Conservation (phyloP, 108 stramenopile genomes). For the Schizochytrium sp. region DNA sequence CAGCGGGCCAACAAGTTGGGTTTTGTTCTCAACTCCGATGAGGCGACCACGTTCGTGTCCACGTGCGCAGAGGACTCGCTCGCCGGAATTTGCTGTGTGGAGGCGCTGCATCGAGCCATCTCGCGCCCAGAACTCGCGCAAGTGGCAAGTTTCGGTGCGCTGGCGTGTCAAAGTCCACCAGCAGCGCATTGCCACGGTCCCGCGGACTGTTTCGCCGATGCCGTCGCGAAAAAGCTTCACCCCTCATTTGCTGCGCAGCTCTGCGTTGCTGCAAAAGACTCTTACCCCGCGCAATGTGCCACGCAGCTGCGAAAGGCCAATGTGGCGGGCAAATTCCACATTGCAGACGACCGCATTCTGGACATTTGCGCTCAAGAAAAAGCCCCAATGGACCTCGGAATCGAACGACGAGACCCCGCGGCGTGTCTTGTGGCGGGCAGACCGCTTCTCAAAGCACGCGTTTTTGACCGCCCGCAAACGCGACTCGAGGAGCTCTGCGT, state of each 20-base stretch:
- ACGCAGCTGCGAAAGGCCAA: neutral
- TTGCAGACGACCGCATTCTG: neutral
- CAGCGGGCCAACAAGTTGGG: neutral
- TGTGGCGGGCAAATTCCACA: neutral
- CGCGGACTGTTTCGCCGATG: neutral
- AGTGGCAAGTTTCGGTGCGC: neutral
- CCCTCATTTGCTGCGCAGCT: neutral
- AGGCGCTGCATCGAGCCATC: neutral
- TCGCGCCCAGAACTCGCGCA: neutral
- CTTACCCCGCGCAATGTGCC: neutral
- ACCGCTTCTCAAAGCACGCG: neutral
- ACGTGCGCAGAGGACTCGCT: neutral
- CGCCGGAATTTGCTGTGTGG: neutral
- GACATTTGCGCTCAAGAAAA: neutral
- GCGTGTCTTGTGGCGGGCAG: neutral
- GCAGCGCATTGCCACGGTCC: neutral
- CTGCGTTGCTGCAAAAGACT: neutral
- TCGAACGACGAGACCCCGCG: neutral
- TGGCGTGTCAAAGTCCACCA: neutral
- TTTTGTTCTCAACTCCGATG: neutral
- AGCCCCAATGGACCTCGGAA: neutral
- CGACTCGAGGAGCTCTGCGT: neutral
- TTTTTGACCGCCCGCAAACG: neutral
- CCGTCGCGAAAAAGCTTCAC: neutral
- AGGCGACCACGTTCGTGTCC: neutral